Base-by-base conservation (phyloP, 208 protist genomes). In the Porcisia hertigi region DNA sequence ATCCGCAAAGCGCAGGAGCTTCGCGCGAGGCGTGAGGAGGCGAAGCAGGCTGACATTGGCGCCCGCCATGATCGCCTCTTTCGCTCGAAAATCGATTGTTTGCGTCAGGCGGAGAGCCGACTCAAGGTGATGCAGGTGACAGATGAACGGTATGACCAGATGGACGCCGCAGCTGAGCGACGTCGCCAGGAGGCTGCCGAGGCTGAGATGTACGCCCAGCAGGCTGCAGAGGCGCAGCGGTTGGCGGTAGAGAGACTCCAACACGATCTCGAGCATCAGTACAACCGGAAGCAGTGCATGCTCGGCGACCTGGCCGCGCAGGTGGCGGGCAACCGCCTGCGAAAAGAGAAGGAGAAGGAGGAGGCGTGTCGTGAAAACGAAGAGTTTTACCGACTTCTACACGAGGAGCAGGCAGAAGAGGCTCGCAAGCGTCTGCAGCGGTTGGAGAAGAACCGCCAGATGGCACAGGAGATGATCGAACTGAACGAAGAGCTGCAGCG, bases 111-210 rank as follows among this genome's bases (percentile, higher is more conserved):
- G 47, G 91, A 97, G 87, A 95, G 91, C 76, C 89, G 91, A 1
- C 82, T 97, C 49, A 93, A 92, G 69, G 86, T 92, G 62, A 93
- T 97, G 93, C 93, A 97, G 80, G 84, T 93, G 12, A 73, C 93
- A 0, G 90, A 95, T 71, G 86, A 77, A 12, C 91, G 91, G 65
- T 92, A 84, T 69, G 79, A 90, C 1, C 93, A 97, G 79, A 79
- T 97, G 18, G 85, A 73, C 30, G 80, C 82, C 41, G 83, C 82
- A 16, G 80, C 84, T 18, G 72, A 73, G 43, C 91, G 91, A 25
- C 71, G 73, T 0, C 76, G 81, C 60, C 82, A 91, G 80, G 71
- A 87, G 57, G 71, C 60, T 23, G 83, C 73, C 14, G 89, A 94
- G 78, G 86, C 88, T 45, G 78, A 73, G 69, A 92, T 90, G 76